Conservation (phyloP, 2,329 filamentous ascomycete species). For the Diatrype stigma region DNA sequence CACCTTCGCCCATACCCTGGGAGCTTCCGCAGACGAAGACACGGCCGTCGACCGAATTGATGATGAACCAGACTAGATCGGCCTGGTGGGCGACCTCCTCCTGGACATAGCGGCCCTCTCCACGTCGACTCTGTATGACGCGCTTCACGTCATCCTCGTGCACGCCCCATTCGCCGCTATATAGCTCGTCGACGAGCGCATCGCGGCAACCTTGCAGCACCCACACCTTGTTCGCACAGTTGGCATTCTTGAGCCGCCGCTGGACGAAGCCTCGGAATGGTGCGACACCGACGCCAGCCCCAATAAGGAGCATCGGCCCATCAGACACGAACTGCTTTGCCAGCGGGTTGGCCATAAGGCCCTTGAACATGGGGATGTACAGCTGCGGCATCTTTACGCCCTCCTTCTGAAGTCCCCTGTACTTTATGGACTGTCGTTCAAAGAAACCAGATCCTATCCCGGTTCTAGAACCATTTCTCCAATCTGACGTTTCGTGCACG, state of each 20-base stretch:
- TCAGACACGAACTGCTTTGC: conserved; percentile 88
- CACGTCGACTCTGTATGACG: conserved; percentile 70
- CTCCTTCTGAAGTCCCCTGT: conserved; percentile 62
- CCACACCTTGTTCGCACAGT: conserved; percentile 35
- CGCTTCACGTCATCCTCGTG: conserved; percentile 84
- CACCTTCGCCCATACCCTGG: conserved; percentile 96
- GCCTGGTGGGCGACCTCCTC: conserved; percentile 89
- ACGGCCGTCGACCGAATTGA: conserved; percentile 91
- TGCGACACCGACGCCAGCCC: conserved; percentile 92
- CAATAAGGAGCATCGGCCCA: conserved; percentile 95
- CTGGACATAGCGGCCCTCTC: conserved; percentile 88
- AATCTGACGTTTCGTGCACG: conserved; percentile 81
- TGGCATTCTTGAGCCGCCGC: conserved; percentile 46
- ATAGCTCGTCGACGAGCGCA: conserved; percentile 89
- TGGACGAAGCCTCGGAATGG: conserved; percentile 98
- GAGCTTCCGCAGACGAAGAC: conserved; percentile 95
- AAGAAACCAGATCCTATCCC: conserved; percentile 93
- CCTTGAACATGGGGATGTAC: conserved; percentile 94
- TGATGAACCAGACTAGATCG: conserved; percentile 97
- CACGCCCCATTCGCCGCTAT: conserved; percentile 92
- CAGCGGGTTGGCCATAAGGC: conserved; percentile 93
- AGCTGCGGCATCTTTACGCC: conserved; percentile 58
- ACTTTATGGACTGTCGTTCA: conserved; percentile 73
- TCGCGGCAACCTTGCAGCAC: conserved; percentile 47
- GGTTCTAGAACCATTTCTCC: conserved; percentile 66